Evolutionary conservation across 129 eudicot species (phyloP), one percentile per base, ranked within the genome.

Genomic region (Lactuca sativa): DNA sequence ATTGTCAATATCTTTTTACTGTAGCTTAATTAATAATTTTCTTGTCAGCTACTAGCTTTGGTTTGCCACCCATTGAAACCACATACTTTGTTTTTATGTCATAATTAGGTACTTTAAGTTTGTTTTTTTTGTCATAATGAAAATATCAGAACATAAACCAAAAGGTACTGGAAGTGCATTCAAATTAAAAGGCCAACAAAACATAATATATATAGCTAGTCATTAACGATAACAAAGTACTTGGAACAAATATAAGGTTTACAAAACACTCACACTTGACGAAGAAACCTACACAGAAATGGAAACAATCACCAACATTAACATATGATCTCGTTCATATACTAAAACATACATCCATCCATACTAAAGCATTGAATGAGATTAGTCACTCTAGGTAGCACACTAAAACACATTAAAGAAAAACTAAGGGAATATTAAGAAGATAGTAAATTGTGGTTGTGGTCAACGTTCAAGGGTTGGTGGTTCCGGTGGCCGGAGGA

Each of bases 401-500:
- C 32, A 74, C 72, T 31, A 43, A 4, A 41, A 41, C 48, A 31
- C 1, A 5, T 15, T n/a, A 44, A 59, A 59, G 31, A 56, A 64
- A 56, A 58, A 47, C 12, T 47, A 47, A 32, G 0, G 31, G 15
- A 25, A 37, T 25, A 37, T 25, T 25, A 25, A 25, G 32, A 4
- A 58, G 12, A 33, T 33, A 56, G 58, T 40, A 65, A 41, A 43
- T 12, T 56, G n/a, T 16, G 9, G 65, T 10, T 12, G 48, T 18
- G 30, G 33, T 30, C 4, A 10, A 75, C 64, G 12, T 73, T 75
- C 55, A 67, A 9, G 80, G 80, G 36, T 75, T 59, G 44, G 54
- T 66, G 32, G 66, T 59, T 36, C 32, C 14, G 40, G 67, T 47
- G 17, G 54, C 47, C 0, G 80, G 80, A 37, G 80, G 80, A 38